These are phyloP conservation scores for Phytophthora ramorum DNA, from an alignment of 352 stramenopile genomes.

Conservation along the genomic window DNA sequence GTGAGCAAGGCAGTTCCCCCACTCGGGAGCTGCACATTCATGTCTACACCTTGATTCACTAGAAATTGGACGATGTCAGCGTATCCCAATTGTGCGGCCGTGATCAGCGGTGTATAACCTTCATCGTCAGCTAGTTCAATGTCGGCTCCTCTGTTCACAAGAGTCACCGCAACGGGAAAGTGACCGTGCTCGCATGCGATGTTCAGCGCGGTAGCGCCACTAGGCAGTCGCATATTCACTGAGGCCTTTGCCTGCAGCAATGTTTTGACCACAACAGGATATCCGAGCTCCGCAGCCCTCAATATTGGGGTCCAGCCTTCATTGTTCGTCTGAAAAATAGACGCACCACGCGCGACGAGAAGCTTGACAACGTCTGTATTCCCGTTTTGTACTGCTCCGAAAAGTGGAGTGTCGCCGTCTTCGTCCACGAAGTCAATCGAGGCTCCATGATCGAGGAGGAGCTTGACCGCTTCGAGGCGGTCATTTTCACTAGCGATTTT, in stretches of 20 bases:
- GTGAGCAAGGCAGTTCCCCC: slow-evolving; percentile 11
- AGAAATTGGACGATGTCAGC: slow-evolving; percentile 10
- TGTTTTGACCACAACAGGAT: not conserved
- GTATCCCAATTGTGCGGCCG: slow-evolving; percentile 4
- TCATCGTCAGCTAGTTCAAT: slow-evolving; percentile 5
- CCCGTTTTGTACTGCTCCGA: not conserved
- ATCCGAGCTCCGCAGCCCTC: not conserved
- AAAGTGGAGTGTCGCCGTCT: not conserved
- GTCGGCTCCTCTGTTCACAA: slow-evolving; percentile 1
- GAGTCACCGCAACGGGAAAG: slow-evolving; percentile 1
- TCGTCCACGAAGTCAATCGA: not conserved
- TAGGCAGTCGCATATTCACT: not conserved
- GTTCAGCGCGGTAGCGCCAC: slow-evolving; percentile 4
- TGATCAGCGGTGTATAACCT: slow-evolving; percentile 13
- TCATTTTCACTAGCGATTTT: not conserved
- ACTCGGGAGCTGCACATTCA: slow-evolving; percentile 5
- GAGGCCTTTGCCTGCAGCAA: not conserved
- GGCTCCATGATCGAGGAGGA: not conserved
- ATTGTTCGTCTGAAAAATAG: not conserved
- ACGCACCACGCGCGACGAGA: slow-evolving; percentile 1
- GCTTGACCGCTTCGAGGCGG: not conserved
- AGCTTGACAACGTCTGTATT: slow-evolving; percentile 1
- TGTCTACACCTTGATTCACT: slow-evolving; percentile 5
- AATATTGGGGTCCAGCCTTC: slow-evolving; percentile 7
- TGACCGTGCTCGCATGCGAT: slow-evolving; percentile 8